Base-by-base conservation (phyloP, 2,329 filamentous ascomycete genomes). In the Aspergillus niger region DNA sequence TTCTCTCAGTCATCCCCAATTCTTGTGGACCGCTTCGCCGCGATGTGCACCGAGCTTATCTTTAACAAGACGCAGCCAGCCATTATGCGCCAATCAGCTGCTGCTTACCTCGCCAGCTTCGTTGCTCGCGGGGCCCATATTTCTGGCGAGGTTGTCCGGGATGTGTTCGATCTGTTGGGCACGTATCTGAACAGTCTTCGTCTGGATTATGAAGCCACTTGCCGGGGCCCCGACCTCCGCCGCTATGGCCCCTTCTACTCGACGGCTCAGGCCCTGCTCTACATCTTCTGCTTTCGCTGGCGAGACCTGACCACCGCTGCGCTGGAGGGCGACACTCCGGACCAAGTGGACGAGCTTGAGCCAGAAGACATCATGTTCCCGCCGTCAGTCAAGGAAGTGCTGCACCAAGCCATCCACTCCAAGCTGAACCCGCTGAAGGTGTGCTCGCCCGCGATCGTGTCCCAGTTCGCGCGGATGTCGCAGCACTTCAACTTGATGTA, bases 261-360 rank as follows among this genome's bases (percentile, higher is more conserved):
- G 17, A 87, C 92, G 51, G 87, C 90, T n/a, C 93, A 97, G 76
- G 92, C 92, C 1, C 82, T 96, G 2, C 85, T 97, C 24, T 97
- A 97, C 79, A 94, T 96, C 61, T 97, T 96, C 78, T 99, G 95
- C 81, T 99, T 99, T 82, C 89, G 95, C 58, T 99, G 95, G 95
- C 89, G 92, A 63, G 94, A 98, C 71, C 82, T 99, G 50, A 89
- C 85, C 1, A 85, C 84, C 3, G 85, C 89, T 13, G 78, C 84
- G 13, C 73, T 74, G 24, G 80, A 83, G 24, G 80, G 82, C 47
- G 83, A 86, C 55, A 73, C 85, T 1, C 83, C 87, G 15, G 77
- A 82, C 49, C 77, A 78, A 51, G 76, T 82, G n/a, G 79, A 84
- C 44, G 83, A 86, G 47, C 78, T 83, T 8, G 80, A 86, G 38